Evolutionary conservation across 306 rosid species (phyloP), one percentile per base, ranked within the genome.

Genomic region (Ammopiptanthus mongolicus): DNA sequence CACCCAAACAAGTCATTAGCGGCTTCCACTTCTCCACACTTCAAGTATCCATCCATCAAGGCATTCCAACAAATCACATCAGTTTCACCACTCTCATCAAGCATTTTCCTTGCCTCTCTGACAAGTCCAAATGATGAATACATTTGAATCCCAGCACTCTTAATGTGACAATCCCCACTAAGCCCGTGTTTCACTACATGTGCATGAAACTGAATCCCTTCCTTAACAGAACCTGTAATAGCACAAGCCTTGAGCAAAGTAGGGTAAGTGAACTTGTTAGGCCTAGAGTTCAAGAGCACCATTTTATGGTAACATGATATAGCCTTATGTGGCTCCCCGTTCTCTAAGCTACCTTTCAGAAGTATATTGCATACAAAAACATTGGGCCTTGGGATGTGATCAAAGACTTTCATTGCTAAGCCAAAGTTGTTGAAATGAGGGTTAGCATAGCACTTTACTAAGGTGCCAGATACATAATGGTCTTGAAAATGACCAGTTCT

Each of bases 61-160:
- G 87, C 89, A 67, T 87, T 89, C 89, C 89, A 87, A 83, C 91
- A 87, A 50, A 87, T 44, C 36, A 85, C 82, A 84, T 87, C 88
- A 13, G 66, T 80, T 11, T 79, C 75, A 3, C 73, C 82, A 11
- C 15, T 62, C 67, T 47, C 68, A 19, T 79, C 81, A 39, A 85
- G 79, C 65, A 89, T 66, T 48, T 68, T 23, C 62, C 80, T 65
- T 3, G 90, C 90, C 44, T 84, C 91, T 31, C 51, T 68, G 15
- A 83, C 55, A 3, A 37, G 48, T 18, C 88, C 87, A 60, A 82
- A 80, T 29, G 88, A 85, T 3, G 88, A 63, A 75, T 87, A 89
- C 91, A 87, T 89, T 33, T 83, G 91, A 87, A 87, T 85, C n/a
- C 86, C 88, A 28, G 88, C 83, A 55, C 90, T 87, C 71, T 69